These are phyloP conservation scores for Brassica hybrid DNA, from an alignment of 441 rosid genomes.

Conservation along the genomic window DNA sequence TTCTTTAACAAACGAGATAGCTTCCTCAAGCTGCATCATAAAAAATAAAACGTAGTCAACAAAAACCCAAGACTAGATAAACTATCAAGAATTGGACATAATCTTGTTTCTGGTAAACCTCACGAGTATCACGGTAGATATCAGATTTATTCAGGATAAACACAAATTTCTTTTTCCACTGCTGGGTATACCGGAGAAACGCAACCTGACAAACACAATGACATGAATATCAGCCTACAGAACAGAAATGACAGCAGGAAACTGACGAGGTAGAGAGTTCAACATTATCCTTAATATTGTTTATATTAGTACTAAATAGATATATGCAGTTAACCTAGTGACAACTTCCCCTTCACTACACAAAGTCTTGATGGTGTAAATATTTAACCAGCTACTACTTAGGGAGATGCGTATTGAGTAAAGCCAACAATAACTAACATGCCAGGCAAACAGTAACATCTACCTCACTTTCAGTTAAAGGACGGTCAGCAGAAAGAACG, in stretches of 20 bases:
- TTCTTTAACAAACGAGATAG: constrained; percentile 75
- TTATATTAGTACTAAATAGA: background rate
- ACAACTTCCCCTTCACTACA: constrained; percentile 11
- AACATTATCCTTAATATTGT: background rate
- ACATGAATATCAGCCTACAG: constrained; percentile 24
- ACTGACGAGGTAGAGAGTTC: constrained; percentile 7
- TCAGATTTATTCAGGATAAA: constrained; percentile 93
- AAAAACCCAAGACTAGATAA: constrained; percentile 1
- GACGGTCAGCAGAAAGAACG: constrained; percentile 96
- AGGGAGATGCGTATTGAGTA: constrained; percentile 1
- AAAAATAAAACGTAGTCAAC: constrained; percentile 24
- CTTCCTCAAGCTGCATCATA: constrained; percentile 86
- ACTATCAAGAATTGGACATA: constrained; percentile 23
- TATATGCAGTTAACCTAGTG: constrained; percentile 12
- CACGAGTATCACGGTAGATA: constrained; percentile 73
- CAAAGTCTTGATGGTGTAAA: constrained; percentile 27
- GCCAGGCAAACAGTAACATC: constrained; percentile 20
- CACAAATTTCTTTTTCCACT: constrained; percentile 93
- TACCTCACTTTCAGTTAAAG: constrained; percentile 98
- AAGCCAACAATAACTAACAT: constrained; percentile 28
- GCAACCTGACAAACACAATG: constrained; percentile 62
- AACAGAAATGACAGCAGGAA: constrained; percentile 10
- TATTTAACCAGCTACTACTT: constrained; percentile 10
- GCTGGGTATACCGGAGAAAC: constrained; percentile 90
- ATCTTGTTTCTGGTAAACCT: constrained; percentile 56